These are phyloP conservation scores for Sugiyamaella grinbergsii DNA, from an alignment of 1,139 yeast species.

Conservation along the genomic window DNA sequence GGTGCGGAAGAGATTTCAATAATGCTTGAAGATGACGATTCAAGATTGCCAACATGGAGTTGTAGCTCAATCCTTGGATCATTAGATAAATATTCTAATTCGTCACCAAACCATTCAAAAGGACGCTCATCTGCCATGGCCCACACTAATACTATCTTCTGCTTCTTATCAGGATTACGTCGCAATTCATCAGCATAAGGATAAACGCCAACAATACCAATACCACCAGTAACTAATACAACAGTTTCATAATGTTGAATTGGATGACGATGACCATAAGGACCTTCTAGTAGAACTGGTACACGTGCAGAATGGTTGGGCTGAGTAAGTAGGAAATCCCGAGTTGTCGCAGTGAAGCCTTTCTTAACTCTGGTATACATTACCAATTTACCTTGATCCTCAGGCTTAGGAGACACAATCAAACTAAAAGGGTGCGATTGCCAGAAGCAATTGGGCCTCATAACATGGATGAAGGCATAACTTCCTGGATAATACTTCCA, in stretches of 20 bases:
- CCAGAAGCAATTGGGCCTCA: slow-evolving; percentile 46
- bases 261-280: slow-evolving; percentile 56
- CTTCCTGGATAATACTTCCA: slow-evolving; percentile 59
- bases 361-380: slow-evolving; percentile 36
- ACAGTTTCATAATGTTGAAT: slow-evolving; percentile 51
- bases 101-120: slow-evolving; percentile 26
- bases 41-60: slow-evolving; percentile 21
- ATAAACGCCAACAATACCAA: slow-evolving; percentile 60
- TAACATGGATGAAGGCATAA: slow-evolving; percentile 59
- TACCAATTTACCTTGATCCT: slow-evolving; percentile 31
- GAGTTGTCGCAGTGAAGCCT: slow-evolving; percentile 33
- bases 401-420: slow-evolving; percentile 37
- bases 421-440: slow-evolving; percentile 76
- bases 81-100: slow-evolving; percentile 20
- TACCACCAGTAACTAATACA: slow-evolving; percentile 61
- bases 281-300: slow-evolving; percentile 52
- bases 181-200: slow-evolving; percentile 32
- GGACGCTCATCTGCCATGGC: slow-evolving; percentile 23
- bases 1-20: background rate
- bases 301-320: slow-evolving; percentile 18
- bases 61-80: slow-evolving; percentile 24
- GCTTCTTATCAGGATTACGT: slow-evolving; percentile 19
- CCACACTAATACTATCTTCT: slow-evolving; percentile 24
- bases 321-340: slow-evolving; percentile 21
- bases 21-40: slow-evolving; percentile 16